phyloP scores from a whole-genome alignment of 192 early-diverging fungal species.

The Diversispora epigaea region DNA sequence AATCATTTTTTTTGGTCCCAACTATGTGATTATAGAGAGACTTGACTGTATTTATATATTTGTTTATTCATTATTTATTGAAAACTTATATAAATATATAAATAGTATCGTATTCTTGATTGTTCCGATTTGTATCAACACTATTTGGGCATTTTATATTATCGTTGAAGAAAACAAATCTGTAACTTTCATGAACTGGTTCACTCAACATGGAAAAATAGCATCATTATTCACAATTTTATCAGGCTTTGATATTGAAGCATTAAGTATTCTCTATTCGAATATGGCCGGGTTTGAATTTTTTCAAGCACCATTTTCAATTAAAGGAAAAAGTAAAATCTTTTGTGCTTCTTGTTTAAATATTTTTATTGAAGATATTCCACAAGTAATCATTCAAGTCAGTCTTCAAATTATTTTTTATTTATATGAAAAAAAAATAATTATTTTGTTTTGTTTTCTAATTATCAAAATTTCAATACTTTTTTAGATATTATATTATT shows the following conservation, averaged over 20 bases:
- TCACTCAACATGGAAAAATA: background rate
- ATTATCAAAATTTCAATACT: background rate
- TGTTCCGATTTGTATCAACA: constrained; percentile 4
- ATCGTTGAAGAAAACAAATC: background rate
- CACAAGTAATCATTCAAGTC: constrained; percentile 31
- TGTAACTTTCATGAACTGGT: background rate
- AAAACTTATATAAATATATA: background rate
- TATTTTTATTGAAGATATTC: constrained; percentile 25
- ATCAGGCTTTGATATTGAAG: constrained; percentile 14
- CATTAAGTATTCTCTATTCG: background rate
- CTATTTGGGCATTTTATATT: background rate
- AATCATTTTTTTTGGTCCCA: background rate
- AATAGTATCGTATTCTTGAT: constrained; percentile 10
- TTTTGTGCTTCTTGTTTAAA: constrained; percentile 15
- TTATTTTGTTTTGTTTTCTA: background rate
- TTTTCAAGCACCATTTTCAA: constrained; percentile 17
- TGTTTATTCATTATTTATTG: background rate
- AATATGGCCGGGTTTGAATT: background rate
- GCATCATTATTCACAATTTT: constrained; percentile 25
- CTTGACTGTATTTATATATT: background rate
- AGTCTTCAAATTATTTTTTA: too few species aligned
- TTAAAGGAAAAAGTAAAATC: background rate
- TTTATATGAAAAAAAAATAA: background rate
- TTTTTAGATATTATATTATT: constrained; percentile 12
- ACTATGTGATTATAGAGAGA: background rate